These are phyloP conservation scores for Brasilioporus rufonigricans DNA, from an alignment of 768 basidiomycete genomes.

Conservation along the genomic window DNA sequence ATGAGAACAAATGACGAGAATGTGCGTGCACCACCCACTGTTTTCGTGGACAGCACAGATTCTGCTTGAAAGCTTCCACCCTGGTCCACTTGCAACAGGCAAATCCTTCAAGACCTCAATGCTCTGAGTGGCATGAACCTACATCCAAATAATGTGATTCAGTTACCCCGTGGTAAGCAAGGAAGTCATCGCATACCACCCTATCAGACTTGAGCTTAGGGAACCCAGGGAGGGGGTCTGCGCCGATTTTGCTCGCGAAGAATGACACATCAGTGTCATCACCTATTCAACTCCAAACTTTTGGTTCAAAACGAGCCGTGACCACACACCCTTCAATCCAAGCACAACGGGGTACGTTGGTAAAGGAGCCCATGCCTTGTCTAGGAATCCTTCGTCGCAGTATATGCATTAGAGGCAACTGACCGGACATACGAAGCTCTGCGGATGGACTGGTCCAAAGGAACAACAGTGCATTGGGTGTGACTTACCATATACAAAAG, in stretches of 20 bases:
- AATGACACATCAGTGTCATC: conserved; percentile 63
- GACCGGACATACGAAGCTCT: conserved; percentile 50
- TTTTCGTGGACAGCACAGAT: conserved; percentile 78
- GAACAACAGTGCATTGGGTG: neutral
- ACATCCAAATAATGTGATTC: neutral
- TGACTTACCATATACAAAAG: conserved; percentile 66
- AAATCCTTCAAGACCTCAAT: conserved; percentile 80
- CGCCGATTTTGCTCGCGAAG: conserved; percentile 51
- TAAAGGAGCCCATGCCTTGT: conserved; percentile 68
- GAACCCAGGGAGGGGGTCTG: conserved; percentile 54
- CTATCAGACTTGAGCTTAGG: conserved; percentile 70
- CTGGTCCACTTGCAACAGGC: conserved; percentile 70
- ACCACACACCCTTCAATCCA: conserved; percentile 54
- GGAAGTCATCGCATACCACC: conserved; percentile 44
- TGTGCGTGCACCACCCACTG: conserved; percentile 46
- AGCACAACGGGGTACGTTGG: conserved; percentile 88
- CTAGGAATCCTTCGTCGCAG: conserved; percentile 30
- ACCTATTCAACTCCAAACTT: conserved; percentile 31
- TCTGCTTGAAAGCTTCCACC: conserved; percentile 71
- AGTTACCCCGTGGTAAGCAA: neutral
- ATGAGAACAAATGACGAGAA: neutral
- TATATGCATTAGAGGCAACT: neutral
- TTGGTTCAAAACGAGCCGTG: neutral
- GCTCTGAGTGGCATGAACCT: conserved; percentile 80
- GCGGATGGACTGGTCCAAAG: neutral